These are phyloP conservation scores for Aspergillus ustus DNA, from an alignment of 2,329 filamentous ascomycete species.

Conservation along the genomic window DNA sequence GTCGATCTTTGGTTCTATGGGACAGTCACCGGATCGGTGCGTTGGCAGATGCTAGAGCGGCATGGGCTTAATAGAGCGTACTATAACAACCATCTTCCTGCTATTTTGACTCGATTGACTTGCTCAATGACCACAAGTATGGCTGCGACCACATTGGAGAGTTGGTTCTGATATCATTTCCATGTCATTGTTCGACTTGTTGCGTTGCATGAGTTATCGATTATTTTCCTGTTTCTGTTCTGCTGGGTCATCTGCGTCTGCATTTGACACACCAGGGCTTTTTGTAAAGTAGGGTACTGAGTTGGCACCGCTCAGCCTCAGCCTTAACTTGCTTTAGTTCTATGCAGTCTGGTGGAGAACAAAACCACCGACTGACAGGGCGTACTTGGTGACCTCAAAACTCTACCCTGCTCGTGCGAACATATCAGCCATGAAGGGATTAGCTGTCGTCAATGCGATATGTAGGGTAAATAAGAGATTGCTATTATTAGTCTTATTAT, in stretches of 20 bases:
- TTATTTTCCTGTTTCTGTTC: not conserved
- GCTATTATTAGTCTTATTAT: not conserved
- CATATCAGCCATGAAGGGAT: not conserved
- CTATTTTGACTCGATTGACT: not conserved
- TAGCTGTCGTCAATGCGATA: not conserved
- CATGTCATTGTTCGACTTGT: not conserved
- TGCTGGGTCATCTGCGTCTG: not conserved
- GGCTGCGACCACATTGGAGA: not conserved
- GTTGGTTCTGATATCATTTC: not conserved
- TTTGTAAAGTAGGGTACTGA: slow-evolving; percentile 1
- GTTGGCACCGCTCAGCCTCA: slow-evolving; percentile 9
- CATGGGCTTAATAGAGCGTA: not conserved
- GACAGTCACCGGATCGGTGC: slow-evolving; percentile 41
- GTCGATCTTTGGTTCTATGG: slow-evolving; percentile 31
- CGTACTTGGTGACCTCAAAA: not conserved
- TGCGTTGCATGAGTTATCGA: not conserved
- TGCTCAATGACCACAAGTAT: not conserved
- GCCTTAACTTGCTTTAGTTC: not conserved
- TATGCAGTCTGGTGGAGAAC: not conserved
- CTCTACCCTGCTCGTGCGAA: not conserved
- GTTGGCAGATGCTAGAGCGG: slow-evolving; percentile 29
- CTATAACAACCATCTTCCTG: not conserved
- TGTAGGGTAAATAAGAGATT: not conserved
- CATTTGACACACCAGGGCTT: not conserved
- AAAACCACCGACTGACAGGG: not conserved